Percentiles rank a stretch among this genome's conserved stretches.
Evolutionary conservation across 2,329 filamentous ascomycete species (phyloP).

Genomic region (Fusarium agapanthi): DNA sequence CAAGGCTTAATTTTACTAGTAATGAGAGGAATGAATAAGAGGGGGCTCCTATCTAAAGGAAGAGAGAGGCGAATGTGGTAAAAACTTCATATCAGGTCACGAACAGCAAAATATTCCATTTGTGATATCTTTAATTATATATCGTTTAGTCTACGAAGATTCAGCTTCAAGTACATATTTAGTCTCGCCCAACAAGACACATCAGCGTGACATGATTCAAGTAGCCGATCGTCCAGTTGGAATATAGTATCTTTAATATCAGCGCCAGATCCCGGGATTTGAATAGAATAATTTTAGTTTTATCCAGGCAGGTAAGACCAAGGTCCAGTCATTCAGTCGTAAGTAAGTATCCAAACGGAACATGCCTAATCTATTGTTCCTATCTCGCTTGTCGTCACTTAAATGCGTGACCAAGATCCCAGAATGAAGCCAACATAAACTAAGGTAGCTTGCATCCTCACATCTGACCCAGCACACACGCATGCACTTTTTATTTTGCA

Average conservation of each 20-base stretch:
- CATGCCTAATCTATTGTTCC: slow-evolving; percentile 40
- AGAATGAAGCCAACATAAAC: slow-evolving; percentile 35
- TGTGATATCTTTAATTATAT: slow-evolving; percentile 16
- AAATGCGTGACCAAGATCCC: slow-evolving; percentile 36
- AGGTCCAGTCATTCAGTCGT: slow-evolving; percentile 14
- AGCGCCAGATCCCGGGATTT: background rate
- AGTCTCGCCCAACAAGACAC: background rate
- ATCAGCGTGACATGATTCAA: background rate
- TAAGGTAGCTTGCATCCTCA: slow-evolving; percentile 29
- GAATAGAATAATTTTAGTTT: background rate
- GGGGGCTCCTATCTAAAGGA: background rate
- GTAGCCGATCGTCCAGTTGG: background rate
- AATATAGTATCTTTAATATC: background rate
- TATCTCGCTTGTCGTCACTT: slow-evolving; percentile 32
- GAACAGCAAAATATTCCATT: slow-evolving; percentile 12
- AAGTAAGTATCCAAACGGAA: slow-evolving; percentile 38
- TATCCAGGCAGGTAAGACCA: background rate
- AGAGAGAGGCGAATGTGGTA: background rate
- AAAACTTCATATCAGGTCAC: slow-evolving; percentile 2
- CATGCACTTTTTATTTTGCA: slow-evolving; percentile 10
- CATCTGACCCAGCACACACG: slow-evolving; percentile 37
- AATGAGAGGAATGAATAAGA: background rate
- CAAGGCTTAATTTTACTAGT: slow-evolving; percentile 34
- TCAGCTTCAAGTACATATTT: background rate
- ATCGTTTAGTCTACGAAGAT: background rate